Evolutionary conservation across 768 basidiomycete species (phyloP).

Genomic region (Cubamyces lactineus): DNA sequence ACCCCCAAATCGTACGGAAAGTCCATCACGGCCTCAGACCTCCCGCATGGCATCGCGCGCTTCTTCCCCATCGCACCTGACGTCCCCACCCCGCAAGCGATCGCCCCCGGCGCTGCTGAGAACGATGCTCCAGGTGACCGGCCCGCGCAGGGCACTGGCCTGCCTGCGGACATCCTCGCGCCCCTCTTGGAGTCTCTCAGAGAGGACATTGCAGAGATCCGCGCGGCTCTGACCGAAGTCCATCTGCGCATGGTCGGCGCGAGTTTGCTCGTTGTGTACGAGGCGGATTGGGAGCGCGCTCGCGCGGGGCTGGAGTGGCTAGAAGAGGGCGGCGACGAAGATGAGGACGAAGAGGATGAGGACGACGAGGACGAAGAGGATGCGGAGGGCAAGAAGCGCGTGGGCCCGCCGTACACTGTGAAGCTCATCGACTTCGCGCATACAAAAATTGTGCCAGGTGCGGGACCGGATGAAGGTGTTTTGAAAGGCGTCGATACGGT

Average conservation of each 20-base stretch:
- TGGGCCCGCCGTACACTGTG: slow-evolving; percentile 58
- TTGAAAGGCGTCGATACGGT: slow-evolving; percentile 73
- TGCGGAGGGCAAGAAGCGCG: slow-evolving; percentile 32
- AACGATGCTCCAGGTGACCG: slow-evolving; percentile 20
- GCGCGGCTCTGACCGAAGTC: slow-evolving; percentile 48
- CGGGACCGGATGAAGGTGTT: slow-evolving; percentile 81
- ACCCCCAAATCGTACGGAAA: slow-evolving; percentile 82
- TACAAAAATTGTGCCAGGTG: slow-evolving; percentile 63
- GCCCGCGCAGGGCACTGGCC: slow-evolving; percentile 45
- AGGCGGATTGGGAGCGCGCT: slow-evolving; percentile 54
- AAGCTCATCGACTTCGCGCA: slow-evolving; percentile 97
- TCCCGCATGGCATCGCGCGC: slow-evolving; percentile 72
- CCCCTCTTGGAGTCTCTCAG: slow-evolving; percentile 61
- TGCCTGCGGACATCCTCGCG: slow-evolving; percentile 56
- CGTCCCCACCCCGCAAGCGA: background rate
- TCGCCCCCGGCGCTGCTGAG: slow-evolving; percentile 12
- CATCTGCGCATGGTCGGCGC: slow-evolving; percentile 83
- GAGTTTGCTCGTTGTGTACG: slow-evolving; percentile 83
- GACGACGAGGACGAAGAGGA: slow-evolving; percentile 32
- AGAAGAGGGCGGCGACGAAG: slow-evolving; percentile 42
- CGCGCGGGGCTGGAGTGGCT: slow-evolving; percentile 40
- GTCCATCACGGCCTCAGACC: slow-evolving; percentile 64
- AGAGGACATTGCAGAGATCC: slow-evolving; percentile 55
- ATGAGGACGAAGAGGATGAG: slow-evolving; percentile 38
- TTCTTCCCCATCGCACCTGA: slow-evolving; percentile 65